A percentile compares a stretch with the other conserved stretches of the same genome.
These are phyloP conservation scores for Apiotrichum veenhuisii DNA, from an alignment of 1,284 basidiomycete species.

Conservation along the genomic window DNA sequence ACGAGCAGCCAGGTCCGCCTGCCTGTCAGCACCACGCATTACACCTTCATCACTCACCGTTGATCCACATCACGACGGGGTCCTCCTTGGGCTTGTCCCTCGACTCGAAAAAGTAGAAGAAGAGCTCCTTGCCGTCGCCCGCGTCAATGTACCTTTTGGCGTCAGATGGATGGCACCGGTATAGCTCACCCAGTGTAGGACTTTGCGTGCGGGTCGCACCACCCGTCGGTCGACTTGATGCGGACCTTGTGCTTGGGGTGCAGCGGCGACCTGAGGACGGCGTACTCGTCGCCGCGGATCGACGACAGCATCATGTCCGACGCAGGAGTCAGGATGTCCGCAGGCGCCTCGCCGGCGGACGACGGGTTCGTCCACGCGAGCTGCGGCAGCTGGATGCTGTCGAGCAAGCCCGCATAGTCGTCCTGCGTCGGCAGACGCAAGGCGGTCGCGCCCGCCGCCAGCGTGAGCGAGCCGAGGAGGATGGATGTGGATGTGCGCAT, in stretches of 20 bases:
- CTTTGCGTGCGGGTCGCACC: slow-evolving; percentile 48
- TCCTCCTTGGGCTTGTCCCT: slow-evolving; percentile 60
- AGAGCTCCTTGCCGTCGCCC: slow-evolving; percentile 65
- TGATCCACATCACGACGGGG: slow-evolving; percentile 51
- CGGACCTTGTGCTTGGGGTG: slow-evolving; percentile 42
- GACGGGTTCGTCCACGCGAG: not conserved
- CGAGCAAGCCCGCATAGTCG: too few relatives aligned
- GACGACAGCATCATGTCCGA: slow-evolving; percentile 30
- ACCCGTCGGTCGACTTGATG: slow-evolving; percentile 48
- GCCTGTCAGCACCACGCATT: not conserved
- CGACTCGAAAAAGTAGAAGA: slow-evolving; percentile 83
- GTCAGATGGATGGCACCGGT: not conserved
- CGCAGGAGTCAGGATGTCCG: slow-evolving; percentile 22
- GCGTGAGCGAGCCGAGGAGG: too few relatives aligned
- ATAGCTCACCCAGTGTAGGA: slow-evolving; percentile 38
- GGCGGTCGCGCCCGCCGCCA: too few relatives aligned
- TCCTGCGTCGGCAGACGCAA: too few relatives aligned
- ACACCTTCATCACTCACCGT: slow-evolving; percentile 24
- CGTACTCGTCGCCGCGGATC: slow-evolving; percentile 27
- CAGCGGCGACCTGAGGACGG: slow-evolving; percentile 23
- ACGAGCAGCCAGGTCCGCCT: slow-evolving; percentile 49
- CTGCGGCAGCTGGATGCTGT: not conserved
- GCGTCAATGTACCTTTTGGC: slow-evolving; percentile 60
- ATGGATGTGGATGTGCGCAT: too few relatives aligned
- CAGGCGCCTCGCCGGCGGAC: not conserved